Evolutionary conservation across 768 basidiomycete species (phyloP).

Genomic region (Lactarius sanguifluus): DNA sequence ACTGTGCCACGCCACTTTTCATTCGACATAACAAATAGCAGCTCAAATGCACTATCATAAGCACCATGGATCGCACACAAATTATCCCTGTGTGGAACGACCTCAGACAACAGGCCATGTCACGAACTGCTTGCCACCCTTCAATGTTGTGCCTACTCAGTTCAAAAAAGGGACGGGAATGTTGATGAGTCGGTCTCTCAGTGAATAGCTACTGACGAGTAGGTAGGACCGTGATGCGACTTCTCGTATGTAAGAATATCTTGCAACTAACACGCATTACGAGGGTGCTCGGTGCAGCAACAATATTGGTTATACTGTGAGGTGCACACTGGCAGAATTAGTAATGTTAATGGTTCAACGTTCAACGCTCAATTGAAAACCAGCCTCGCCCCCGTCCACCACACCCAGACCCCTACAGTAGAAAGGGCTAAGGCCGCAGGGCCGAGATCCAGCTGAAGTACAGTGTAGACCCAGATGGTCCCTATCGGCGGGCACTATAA

Average conservation of each 20-base stretch:
- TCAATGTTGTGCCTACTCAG: no score
- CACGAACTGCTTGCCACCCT: no score
- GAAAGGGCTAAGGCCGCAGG: slow-evolving; percentile 58
- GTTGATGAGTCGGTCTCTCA: no score
- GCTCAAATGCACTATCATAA: not conserved
- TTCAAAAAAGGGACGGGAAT: no score
- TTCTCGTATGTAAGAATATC: no score
- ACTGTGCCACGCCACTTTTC: not conserved
- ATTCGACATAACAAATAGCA: not conserved
- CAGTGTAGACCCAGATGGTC: slow-evolving; percentile 74
- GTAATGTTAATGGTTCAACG: not conserved
- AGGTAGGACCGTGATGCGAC: no score
- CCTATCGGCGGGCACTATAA: slow-evolving; percentile 71
- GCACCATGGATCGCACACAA: no score
- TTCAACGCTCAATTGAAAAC: slow-evolving; percentile 23
- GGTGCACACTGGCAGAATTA: not conserved
- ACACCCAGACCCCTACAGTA: slow-evolving; percentile 54
- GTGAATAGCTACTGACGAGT: no score
- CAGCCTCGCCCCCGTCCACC: slow-evolving; percentile 56
- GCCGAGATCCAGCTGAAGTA: slow-evolving; percentile 66
- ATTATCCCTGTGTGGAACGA: no score
- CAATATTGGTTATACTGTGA: not conserved
- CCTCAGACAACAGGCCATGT: no score
- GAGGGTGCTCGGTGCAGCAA: not conserved
- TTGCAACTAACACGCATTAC: not conserved